phyloP scores from a whole-genome alignment of 2,329 filamentous ascomycete genomes.

The Verticillium alfalfae region DNA sequence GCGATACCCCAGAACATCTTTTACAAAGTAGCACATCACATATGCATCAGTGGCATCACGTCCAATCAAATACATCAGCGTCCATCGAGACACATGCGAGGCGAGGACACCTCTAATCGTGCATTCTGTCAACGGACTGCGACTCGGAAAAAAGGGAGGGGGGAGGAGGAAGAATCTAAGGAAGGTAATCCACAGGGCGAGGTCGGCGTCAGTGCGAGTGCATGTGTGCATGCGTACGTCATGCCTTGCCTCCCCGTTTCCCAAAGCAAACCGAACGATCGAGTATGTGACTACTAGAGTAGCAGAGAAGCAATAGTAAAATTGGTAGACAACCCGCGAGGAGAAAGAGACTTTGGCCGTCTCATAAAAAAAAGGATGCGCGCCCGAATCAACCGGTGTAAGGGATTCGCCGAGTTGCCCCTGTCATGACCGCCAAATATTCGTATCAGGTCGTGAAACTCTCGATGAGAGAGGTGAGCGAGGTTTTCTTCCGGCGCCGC shows the following conservation, averaged over 20 bases:
- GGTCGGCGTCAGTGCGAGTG: constrained; percentile 1
- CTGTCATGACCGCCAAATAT: constrained; percentile 10
- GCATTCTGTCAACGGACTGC: constrained; percentile 10
- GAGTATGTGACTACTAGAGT: not conserved
- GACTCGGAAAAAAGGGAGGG: constrained; percentile 6
- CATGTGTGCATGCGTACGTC: no score
- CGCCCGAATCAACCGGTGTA: constrained; percentile 9
- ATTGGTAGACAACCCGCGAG: not conserved
- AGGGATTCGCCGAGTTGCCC: constrained; percentile 7
- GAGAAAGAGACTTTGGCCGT: not conserved
- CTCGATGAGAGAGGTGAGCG: constrained; percentile 11
- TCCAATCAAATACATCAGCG: not conserved
- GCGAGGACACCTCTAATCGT: constrained; percentile 1
- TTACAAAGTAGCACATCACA: not conserved
- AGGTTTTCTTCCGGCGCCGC: constrained; percentile 4
- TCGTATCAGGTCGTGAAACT: constrained; percentile 13
- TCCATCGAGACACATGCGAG: not conserved
- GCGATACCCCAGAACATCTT: no score
- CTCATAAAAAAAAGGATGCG: not conserved
- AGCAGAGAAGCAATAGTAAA: constrained; percentile 4
- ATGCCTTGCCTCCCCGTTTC: constrained; percentile 8
- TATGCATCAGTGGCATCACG: not conserved
- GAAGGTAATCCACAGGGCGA: constrained; percentile 11
- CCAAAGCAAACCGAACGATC: constrained; percentile 3
- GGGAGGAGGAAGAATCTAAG: constrained; percentile 8